Conservation (phyloP, 2,329 filamentous ascomycete species). For the Beauveria medogensis region DNA sequence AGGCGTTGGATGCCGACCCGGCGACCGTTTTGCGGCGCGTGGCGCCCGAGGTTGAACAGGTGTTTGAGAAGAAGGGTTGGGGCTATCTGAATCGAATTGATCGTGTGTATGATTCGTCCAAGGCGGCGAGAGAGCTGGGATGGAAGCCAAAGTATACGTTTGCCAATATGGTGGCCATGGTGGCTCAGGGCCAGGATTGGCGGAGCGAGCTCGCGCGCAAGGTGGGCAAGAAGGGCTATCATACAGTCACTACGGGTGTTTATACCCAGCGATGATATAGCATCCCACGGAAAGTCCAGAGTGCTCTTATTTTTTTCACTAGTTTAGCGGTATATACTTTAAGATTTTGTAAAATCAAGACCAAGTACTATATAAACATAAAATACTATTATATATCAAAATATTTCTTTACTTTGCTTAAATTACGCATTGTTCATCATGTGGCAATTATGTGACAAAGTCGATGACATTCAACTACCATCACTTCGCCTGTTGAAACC, state of each 20-base stretch:
- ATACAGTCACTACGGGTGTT: slow-evolving; percentile 33
- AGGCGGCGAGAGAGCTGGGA: slow-evolving; percentile 31
- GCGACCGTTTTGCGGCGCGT: slow-evolving; percentile 19
- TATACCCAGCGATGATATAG: slow-evolving; percentile 28
- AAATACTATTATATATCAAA: too few relatives aligned
- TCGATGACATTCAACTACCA: too few relatives aligned
- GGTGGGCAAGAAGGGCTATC: slow-evolving; percentile 38
- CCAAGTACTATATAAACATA: too few relatives aligned
- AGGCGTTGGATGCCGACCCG: slow-evolving; percentile 25
- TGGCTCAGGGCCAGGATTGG: slow-evolving; percentile 28
- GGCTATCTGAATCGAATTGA: slow-evolving; percentile 30
- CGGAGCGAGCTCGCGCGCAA: slow-evolving; percentile 29
- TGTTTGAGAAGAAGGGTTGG: slow-evolving; percentile 24
- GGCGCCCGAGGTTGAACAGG: background rate
- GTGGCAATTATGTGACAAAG: too few relatives aligned
- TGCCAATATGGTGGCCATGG: slow-evolving; percentile 23
- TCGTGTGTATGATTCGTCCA: slow-evolving; percentile 36
- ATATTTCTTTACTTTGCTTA: too few relatives aligned
- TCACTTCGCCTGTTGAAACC: too few relatives aligned
- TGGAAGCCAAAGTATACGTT: slow-evolving; percentile 37
- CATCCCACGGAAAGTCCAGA: too few relatives aligned
- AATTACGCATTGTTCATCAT: too few relatives aligned
- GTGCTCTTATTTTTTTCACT: too few relatives aligned
- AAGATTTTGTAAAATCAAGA: too few relatives aligned
- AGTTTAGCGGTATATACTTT: too few relatives aligned